Conservation (phyloP, 306 rosid species). For the Chamaecrista fasciculata region DNA sequence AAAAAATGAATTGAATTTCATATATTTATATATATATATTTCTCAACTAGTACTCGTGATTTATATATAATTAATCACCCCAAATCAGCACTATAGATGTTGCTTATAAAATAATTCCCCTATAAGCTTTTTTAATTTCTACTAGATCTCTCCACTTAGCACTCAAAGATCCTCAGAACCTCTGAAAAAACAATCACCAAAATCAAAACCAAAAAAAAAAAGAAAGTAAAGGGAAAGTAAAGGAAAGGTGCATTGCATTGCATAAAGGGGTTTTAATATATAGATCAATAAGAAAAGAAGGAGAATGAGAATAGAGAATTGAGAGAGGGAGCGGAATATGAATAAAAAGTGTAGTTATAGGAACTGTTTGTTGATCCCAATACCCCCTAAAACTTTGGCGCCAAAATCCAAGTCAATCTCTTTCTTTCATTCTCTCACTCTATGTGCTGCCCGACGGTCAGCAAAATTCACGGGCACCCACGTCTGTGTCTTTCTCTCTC, state of each 20-base stretch:
- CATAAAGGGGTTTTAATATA: background rate
- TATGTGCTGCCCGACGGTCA: conserved; percentile 33
- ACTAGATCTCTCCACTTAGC: background rate
- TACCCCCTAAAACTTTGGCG: conserved; percentile 42
- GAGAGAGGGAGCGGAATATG: no score
- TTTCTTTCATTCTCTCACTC: background rate
- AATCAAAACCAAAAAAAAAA: no score
- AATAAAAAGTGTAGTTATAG: no score
- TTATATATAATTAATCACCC: no score
- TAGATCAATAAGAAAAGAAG: background rate
- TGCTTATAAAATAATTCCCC: background rate
- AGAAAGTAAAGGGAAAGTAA: no score
- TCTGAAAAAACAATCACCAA: background rate
- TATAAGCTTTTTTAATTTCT: background rate
- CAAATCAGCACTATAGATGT: conserved; percentile 9
- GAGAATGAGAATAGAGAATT: background rate
- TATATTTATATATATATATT: no score
- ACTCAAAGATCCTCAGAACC: background rate
- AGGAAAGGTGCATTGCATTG: background rate
- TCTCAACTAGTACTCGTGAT: no score
- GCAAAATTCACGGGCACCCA: conserved; percentile 32
- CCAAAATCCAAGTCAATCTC: conserved; percentile 44
- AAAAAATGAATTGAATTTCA: no score
- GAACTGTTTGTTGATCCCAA: conserved; percentile 46
- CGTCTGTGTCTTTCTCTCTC: background rate